Conservation (phyloP, 2,329 filamentous ascomycete genomes). For the Sarocladiaceae sp. region DNA sequence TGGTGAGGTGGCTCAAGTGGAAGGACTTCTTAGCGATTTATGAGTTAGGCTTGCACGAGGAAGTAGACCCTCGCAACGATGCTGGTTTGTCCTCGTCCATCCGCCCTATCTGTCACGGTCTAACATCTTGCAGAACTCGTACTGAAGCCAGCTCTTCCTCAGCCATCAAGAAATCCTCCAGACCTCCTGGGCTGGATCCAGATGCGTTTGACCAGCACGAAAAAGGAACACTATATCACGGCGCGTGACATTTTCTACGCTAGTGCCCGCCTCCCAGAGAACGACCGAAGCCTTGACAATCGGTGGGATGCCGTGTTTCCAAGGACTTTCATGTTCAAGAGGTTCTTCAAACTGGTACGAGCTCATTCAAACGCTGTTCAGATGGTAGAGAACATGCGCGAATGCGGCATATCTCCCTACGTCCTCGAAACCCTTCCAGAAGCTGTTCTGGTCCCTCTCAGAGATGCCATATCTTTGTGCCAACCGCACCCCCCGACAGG, state of each 20-base stretch:
- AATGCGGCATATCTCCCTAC: constrained; percentile 60
- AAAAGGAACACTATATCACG: constrained; percentile 34
- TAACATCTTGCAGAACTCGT: constrained; percentile 23
- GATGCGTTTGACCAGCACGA: constrained; percentile 35
- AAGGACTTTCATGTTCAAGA: constrained; percentile 65
- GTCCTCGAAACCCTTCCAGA: constrained; percentile 83
- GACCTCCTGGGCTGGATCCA: constrained; percentile 53
- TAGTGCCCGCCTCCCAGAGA: constrained; percentile 29
- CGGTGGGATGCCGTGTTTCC: constrained; percentile 52
- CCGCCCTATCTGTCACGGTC: neutral
- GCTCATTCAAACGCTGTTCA: constrained; percentile 50
- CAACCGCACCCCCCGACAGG: constrained; percentile 75
- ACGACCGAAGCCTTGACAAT: constrained; percentile 29
- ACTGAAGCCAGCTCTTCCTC: constrained; percentile 26
- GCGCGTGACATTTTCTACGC: constrained; percentile 41
- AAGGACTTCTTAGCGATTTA: constrained; percentile 42
- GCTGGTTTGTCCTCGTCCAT: neutral
- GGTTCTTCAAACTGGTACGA: constrained; percentile 59
- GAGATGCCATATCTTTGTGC: constrained; percentile 79
- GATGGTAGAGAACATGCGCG: constrained; percentile 70
- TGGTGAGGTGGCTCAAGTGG: constrained; percentile 81
- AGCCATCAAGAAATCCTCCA: constrained; percentile 26
- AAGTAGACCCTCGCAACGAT: constrained; percentile 32
- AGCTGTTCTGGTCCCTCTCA: constrained; percentile 72
- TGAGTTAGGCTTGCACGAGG: constrained; percentile 49